These are phyloP conservation scores for Cystobasidium slooffiae DNA, from an alignment of 1,284 basidiomycete genomes.

Conservation along the genomic window DNA sequence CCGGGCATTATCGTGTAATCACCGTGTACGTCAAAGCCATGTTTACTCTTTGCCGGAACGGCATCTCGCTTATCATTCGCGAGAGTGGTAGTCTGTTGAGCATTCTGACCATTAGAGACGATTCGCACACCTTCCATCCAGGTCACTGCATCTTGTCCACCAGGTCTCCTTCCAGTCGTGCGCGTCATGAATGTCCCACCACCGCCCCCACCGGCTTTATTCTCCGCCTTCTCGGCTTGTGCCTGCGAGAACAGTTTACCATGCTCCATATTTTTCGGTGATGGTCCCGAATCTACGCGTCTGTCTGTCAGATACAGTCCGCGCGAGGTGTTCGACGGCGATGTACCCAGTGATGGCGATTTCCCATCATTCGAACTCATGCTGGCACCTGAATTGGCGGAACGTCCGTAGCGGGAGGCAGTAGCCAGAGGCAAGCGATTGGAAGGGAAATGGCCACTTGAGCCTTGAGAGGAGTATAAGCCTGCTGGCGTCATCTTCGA, in stretches of 20 bases:
- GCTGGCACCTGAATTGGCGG: constrained; percentile 19
- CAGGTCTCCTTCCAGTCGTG: constrained; percentile 45
- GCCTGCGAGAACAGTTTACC: neutral
- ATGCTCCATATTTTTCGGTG: constrained; percentile 7
- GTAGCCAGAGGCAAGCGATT: constrained; percentile 13
- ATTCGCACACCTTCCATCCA: constrained; percentile 54
- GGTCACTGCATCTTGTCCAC: constrained; percentile 49
- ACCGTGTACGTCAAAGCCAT: neutral
- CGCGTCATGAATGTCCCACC: constrained; percentile 44
- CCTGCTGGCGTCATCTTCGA: constrained; percentile 14
- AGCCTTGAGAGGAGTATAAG: neutral
- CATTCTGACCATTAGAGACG: constrained; percentile 21
- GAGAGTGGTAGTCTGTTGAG: neutral
- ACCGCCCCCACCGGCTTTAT: neutral
- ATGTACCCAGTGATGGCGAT: constrained; percentile 26
- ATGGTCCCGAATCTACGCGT: neutral
- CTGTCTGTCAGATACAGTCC: constrained; percentile 19
- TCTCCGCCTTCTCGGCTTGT: neutral
- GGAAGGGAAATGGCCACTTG: neutral
- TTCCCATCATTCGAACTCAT: constrained; percentile 17
- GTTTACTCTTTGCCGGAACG: neutral
- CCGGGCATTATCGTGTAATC: neutral
- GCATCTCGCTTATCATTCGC: neutral
- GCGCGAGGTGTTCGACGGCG: neutral
- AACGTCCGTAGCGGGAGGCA: constrained; percentile 29